phyloP scores from a whole-genome alignment of 768 basidiomycete species.

The Artomyces pyxidatus region DNA sequence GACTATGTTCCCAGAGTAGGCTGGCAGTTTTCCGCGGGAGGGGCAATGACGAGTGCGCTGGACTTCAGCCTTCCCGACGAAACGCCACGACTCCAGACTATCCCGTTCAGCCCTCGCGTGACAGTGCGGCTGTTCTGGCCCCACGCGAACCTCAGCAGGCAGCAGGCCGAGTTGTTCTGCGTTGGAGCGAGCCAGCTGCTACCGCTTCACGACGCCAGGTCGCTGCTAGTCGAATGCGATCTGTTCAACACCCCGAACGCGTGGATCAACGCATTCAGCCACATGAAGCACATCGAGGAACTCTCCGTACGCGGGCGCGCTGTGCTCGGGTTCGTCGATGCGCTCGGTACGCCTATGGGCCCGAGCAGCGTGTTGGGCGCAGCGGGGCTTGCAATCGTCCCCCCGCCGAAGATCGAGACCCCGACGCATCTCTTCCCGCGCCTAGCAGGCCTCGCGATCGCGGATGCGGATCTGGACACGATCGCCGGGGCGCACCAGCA shows the following conservation, averaged over 20 bases:
- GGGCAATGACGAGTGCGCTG: not conserved
- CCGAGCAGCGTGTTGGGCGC: not conserved
- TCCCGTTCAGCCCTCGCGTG: not conserved
- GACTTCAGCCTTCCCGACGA: not conserved
- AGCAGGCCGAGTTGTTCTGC: not conserved
- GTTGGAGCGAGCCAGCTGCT: not conserved
- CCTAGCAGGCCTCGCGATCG: not conserved
- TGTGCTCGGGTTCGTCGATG: not conserved
- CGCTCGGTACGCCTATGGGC: not conserved
- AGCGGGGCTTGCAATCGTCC: not conserved
- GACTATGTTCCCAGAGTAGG: not conserved
- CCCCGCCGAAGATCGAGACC: too few relatives aligned
- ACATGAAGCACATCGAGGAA: not conserved
- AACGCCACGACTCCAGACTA: too few relatives aligned
- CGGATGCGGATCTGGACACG: not conserved
- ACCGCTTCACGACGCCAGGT: not conserved
- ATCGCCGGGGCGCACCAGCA: not conserved
- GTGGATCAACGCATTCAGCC: not conserved
- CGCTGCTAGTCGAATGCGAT: not conserved
- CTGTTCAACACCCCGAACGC: not conserved
- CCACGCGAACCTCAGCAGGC: not conserved
- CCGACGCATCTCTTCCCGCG: not conserved
- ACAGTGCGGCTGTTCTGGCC: not conserved
- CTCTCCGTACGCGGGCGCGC: not conserved
- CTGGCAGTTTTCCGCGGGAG: not conserved